Conservation (phyloP, 257 asterid species). For the Solanum sparsipilum region DNA sequence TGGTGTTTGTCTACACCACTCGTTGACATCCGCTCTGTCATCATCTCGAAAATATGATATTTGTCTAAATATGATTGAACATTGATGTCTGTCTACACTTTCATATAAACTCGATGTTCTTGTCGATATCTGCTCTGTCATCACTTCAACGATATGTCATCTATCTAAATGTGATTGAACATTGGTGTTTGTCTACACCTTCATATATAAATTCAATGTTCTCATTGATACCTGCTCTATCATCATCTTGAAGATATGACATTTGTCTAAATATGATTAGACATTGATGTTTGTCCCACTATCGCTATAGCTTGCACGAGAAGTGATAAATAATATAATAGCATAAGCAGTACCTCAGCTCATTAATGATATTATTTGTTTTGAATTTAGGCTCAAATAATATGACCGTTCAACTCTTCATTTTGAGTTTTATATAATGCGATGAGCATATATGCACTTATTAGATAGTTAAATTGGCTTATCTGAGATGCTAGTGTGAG, state of each 20-base stretch:
- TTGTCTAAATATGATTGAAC: not conserved
- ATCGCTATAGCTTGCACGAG: not conserved
- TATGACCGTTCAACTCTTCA: not conserved
- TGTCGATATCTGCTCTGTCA: not conserved
- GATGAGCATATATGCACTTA: not conserved
- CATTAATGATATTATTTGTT: not conserved
- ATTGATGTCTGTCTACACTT: not conserved
- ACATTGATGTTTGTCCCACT: not conserved
- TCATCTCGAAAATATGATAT: not conserved
- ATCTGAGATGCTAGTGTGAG: not conserved
- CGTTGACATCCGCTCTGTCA: not conserved
- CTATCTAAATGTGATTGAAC: too few species aligned
- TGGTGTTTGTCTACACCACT: not conserved
- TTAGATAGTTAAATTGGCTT: not conserved
- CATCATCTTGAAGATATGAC: not conserved
- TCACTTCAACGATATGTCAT: not conserved
- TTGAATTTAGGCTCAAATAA: not conserved
- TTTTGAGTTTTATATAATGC: not conserved
- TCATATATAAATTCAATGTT: not conserved
- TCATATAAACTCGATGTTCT: fast-evolving
- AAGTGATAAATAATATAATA: not conserved
- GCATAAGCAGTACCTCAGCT: not conserved
- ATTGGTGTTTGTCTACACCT: not conserved
- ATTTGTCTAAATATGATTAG: not conserved
- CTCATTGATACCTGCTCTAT: not conserved